Conservation (phyloP, 352 stramenopile genomes). For the Pythium folliculosum region DNA sequence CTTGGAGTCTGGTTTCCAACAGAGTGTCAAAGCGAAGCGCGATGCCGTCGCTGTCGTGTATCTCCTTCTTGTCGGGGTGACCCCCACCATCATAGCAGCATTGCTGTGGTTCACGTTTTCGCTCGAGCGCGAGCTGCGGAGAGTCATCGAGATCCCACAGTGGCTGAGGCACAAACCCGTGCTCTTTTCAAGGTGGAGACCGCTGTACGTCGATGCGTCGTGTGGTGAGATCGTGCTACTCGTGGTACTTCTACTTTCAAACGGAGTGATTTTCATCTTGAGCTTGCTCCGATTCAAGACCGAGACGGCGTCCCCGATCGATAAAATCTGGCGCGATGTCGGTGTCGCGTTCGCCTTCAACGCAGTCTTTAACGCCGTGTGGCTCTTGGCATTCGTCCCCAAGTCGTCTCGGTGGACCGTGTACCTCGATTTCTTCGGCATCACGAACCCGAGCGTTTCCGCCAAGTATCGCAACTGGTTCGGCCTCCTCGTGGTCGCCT, state of each 20-base stretch:
- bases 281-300: conserved; percentile 13
- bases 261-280: conserved; percentile 31
- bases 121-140: conserved; percentile 6
- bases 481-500: conserved; percentile 12
- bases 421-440: conserved; percentile 28
- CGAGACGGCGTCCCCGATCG: conserved; percentile 12
- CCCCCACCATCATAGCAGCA: conserved; percentile 15
- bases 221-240: conserved; percentile 33
- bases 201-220: conserved; percentile 30
- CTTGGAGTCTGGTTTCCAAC: background rate
- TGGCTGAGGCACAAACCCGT: conserved; percentile 32
- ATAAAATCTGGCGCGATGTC: conserved; percentile 21
- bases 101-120: conserved; percentile 27
- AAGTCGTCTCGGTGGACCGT: conserved; percentile 32
- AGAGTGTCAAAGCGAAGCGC: conserved; percentile 22
- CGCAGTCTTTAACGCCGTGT: conserved; percentile 32
- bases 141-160: background rate
- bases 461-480: conserved; percentile 39
- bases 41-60: conserved; percentile 33
- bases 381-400: conserved; percentile 25
- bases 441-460: conserved; percentile 1
- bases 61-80: conserved; percentile 25
- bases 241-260: conserved; percentile 14
- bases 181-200: conserved; percentile 5
- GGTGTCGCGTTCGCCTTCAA: conserved; percentile 34